Conservation (phyloP, 345 rosid genomes). For the Pugionium cornutum region DNA sequence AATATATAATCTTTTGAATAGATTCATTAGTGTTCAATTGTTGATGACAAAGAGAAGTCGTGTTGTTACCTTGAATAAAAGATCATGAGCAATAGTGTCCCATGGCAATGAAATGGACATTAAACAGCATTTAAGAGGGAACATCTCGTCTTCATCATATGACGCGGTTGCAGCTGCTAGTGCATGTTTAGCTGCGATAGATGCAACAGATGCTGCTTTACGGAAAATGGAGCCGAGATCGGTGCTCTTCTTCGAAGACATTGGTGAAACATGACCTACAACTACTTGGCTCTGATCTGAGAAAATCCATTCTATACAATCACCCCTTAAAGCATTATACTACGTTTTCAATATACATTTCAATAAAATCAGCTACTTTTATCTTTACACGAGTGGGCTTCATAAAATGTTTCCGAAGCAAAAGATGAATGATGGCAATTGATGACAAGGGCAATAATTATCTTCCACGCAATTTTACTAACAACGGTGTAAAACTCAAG, state of each 20-base stretch:
- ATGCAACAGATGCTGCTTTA: constrained; percentile 91
- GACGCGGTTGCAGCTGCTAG: constrained; percentile 85
- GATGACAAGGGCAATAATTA: not conserved
- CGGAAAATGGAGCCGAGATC: constrained; percentile 79
- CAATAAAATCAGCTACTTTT: not conserved
- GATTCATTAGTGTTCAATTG: no score
- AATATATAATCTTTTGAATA: no score
- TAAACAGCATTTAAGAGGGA: constrained; percentile 92
- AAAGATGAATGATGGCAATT: not conserved
- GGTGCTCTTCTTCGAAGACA: constrained; percentile 69
- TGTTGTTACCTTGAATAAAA: constrained; percentile 76
- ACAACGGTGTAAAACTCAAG: not conserved
- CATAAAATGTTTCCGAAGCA: not conserved
- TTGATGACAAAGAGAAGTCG: no score
- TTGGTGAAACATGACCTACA: constrained; percentile 77
- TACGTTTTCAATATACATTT: constrained; percentile 21
- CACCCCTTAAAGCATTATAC: constrained; percentile 29
- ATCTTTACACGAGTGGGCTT: not conserved
- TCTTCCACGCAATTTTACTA: constrained; percentile 16
- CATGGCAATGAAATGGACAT: constrained; percentile 96
- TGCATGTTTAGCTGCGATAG: constrained; percentile 94
- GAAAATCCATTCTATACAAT: constrained; percentile 38
- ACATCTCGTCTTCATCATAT: constrained; percentile 72
- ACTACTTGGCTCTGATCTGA: constrained; percentile 95
- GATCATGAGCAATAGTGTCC: constrained; percentile 94